Percentiles rank a stretch among this genome's conserved stretches.
Conservation (phyloP, 2,329 filamentous ascomycete genomes). For the Alternaria triticina region DNA sequence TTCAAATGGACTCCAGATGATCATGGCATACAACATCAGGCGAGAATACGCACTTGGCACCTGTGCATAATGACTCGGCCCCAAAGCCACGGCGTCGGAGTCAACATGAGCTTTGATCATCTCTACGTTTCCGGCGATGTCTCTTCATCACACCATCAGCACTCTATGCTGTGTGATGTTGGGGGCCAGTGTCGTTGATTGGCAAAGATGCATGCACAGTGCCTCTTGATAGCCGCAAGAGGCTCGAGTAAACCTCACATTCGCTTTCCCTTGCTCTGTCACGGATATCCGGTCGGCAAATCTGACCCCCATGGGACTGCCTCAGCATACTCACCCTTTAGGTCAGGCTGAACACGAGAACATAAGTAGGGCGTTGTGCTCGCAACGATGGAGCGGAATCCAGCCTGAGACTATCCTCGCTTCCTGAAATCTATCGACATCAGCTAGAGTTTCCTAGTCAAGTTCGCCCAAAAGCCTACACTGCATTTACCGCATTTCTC, state of each 20-base stretch:
- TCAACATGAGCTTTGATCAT: neutral
- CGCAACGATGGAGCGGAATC: rapidly evolving
- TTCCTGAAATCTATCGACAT: too few relatives aligned
- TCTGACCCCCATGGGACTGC: neutral
- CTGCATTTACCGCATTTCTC: neutral
- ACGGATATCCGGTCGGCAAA: neutral
- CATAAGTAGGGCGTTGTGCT: neutral
- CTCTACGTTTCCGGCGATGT: neutral
- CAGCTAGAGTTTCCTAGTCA: neutral
- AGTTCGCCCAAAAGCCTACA: neutral
- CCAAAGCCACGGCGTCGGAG: neutral
- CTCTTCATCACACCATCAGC: neutral
- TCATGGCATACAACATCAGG: neutral
- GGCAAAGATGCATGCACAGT: neutral
- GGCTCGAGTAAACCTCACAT: neutral
- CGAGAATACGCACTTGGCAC: neutral
- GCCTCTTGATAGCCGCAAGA: neutral
- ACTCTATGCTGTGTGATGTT: neutral
- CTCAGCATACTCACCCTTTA: neutral
- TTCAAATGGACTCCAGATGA: neutral
- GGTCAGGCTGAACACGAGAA: neutral
- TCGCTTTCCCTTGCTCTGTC: neutral
- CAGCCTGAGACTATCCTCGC: neutral
- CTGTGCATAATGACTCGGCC: neutral
- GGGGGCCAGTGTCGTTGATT: neutral